Evolutionary conservation across 768 basidiomycete genomes (phyloP), one percentile per base, ranked within the genome.

Genomic region (Auriscalpium vulgare): DNA sequence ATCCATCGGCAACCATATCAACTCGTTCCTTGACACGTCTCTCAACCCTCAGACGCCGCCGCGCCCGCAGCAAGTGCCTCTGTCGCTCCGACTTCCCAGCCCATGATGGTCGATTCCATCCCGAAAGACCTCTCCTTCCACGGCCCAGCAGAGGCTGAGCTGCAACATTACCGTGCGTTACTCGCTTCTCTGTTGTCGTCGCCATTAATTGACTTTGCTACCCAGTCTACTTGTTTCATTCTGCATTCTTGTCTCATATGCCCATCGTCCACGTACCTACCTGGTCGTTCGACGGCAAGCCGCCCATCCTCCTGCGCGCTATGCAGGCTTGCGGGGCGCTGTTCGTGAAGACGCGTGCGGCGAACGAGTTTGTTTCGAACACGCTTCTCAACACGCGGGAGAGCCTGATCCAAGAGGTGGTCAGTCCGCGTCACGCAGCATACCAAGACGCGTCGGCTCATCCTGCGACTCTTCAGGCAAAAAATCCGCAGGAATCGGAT

Each of bases 321-420:
- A 80, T 78, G 80, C 76, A 77, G 64, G 79, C 75, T 37, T 81
- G 75, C 64, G 84, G 78, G 61, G 84, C 76, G 44, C 72, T 78
- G 47, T 79, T 75, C 63, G 76, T 74, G 54, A 78, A 72, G 64
- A 78, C 71, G 14, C 67, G 66, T 35, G 67, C 61, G n/a, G 77
- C 78, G 6, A 59, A 67, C 61, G 66, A 66, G 29, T 82, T 78
- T 67, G 77, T 78, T 62, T 71, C 66, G 40, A 74, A 71, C 53
- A 74, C 71, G 21, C 64, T 76, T 63, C 66, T 63, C n/a, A 71
- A 62, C 49, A 73, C 69, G 53, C 73, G 73, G 53, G 78, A 77
- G 64, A 69, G 70, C 57, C 70, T 79, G 62, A 68, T 75, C 60
- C 69, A 72, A 56, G 78, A 78, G 71, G 75, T 76, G 62, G 82